These are phyloP conservation scores for Knufia fluminis DNA, from an alignment of 2,329 filamentous ascomycete species.

Conservation along the genomic window DNA sequence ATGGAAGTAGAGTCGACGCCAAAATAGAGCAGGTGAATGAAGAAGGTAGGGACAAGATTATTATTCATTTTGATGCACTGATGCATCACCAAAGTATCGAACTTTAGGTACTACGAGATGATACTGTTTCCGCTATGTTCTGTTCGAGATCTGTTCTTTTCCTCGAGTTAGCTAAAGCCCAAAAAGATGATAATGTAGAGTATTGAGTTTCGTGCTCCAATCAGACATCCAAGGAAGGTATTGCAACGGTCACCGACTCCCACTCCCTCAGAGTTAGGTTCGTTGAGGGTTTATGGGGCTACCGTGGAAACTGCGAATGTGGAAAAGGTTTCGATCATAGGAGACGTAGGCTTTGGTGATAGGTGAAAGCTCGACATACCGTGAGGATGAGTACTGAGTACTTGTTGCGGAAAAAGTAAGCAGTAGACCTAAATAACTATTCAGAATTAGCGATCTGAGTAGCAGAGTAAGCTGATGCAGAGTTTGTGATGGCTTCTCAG, in stretches of 20 bases:
- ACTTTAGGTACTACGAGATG: too few species aligned
- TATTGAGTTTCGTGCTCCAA: conserved; percentile 11
- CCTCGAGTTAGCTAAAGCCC: not conserved
- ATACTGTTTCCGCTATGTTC: too few species aligned
- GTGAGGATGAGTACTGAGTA: not conserved
- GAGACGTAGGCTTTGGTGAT: conserved; percentile 10
- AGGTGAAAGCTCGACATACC: conserved; percentile 5
- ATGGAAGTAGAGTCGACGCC: too few species aligned
- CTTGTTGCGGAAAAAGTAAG: not conserved
- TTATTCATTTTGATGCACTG: too few species aligned
- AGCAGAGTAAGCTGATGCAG: not conserved
- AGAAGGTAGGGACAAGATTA: too few species aligned
- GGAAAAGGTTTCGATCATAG: conserved; percentile 47
- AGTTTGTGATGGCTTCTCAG: conserved; percentile 39
- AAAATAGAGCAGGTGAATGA: too few species aligned
- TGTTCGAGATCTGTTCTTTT: too few species aligned
- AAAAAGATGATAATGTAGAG: not conserved
- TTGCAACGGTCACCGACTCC: conserved; percentile 38
- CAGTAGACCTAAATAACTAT: conserved; percentile 4
- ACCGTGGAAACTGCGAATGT: conserved; percentile 57
- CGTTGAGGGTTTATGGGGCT: conserved; percentile 34
- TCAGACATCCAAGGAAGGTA: conserved; percentile 48
- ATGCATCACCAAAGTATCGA: too few species aligned
- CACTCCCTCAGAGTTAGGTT: conserved; percentile 39
- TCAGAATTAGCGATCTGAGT: not conserved